These are phyloP conservation scores for Trichoderma polysporum DNA, from an alignment of 2,329 filamentous ascomycete species.

Conservation along the genomic window DNA sequence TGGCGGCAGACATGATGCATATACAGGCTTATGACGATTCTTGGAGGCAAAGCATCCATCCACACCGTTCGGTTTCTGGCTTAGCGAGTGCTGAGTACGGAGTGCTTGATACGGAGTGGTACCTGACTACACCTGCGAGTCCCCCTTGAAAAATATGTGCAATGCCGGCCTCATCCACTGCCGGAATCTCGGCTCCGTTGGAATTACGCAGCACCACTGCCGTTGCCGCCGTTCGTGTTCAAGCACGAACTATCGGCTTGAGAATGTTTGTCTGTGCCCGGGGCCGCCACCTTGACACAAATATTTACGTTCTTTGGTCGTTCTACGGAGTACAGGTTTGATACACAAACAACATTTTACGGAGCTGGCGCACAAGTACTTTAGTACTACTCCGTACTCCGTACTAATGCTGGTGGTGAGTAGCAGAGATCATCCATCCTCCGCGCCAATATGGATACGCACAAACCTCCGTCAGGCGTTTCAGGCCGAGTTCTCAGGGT, in stretches of 20 bases:
- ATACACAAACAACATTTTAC: neutral
- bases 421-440: slow-evolving; percentile 3
- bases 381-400: neutral
- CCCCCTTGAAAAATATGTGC: slow-evolving; percentile 1
- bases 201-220: slow-evolving; percentile 6
- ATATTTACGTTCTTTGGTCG: neutral
- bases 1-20: neutral
- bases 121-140: neutral
- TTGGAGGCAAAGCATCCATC: neutral
- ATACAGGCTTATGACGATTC: neutral
- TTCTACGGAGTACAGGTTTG: neutral
- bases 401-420: neutral
- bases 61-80: neutral
- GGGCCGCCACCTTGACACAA: neutral
- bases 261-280: neutral
- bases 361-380: neutral
- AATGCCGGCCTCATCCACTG: slow-evolving; percentile 13
- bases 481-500: slow-evolving; percentile 15
- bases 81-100: slow-evolving; percentile 1
- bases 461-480: slow-evolving; percentile 16
- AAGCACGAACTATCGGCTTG: neutral
- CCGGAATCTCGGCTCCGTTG: slow-evolving; percentile 18
- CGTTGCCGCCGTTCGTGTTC: neutral
- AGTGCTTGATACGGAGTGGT: neutral
- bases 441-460: slow-evolving; percentile 6